Evolutionary conservation across 495 filamentous ascomycete species (phyloP), one percentile per base, ranked within the genome.

Genomic region (Penicillium chermesinum): DNA sequence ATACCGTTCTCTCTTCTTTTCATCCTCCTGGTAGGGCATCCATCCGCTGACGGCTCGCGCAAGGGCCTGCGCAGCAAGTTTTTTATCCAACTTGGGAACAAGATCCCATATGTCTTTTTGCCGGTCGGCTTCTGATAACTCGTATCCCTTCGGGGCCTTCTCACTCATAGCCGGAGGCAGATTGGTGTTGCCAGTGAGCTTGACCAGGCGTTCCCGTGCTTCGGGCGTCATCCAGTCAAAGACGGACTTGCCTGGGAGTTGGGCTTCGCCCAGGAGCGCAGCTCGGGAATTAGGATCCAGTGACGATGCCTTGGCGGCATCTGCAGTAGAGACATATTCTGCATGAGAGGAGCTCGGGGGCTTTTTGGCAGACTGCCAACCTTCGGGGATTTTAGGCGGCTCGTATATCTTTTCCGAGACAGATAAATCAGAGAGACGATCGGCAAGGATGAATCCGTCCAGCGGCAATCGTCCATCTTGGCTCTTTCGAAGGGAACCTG

Each of bases 211-310:
- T 38, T 88, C 84, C 53, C 93, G 82, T 7, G 88, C 83, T 33
- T 86, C 80, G 1, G 90, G 78, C 0, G 88, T 86, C 66, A 98
- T 80, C 71, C 85, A 97, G 64, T 96, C 90, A 62, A 97, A 98
- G 27, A 98, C 84, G 1, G 93, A 97, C 65, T 96, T 96, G 8
- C 88, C 86, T 3, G 90, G 91, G 1, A 98, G 71, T 35, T 84
- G 80, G 20, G 79, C 72, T 64, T 97, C 91, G 15, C 90, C 90
- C 0, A 98, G 73, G 9, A 95, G 71, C 13, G 84, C 81, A 9
- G 90, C 93, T 53, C 93, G 80, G 21, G 88, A 72, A 51, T 77
- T 85, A 3, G 91, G 86, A 63, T 95, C 80, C 7, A 96, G 78
- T 7, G 75, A 81, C 0, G 88, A 91, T 7, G 83, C 70, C 62